Percentiles rank a stretch among this genome's conserved stretches.
Evolutionary conservation across 495 filamentous ascomycete species (phyloP).

Genomic region (Ramalina peruviana): DNA sequence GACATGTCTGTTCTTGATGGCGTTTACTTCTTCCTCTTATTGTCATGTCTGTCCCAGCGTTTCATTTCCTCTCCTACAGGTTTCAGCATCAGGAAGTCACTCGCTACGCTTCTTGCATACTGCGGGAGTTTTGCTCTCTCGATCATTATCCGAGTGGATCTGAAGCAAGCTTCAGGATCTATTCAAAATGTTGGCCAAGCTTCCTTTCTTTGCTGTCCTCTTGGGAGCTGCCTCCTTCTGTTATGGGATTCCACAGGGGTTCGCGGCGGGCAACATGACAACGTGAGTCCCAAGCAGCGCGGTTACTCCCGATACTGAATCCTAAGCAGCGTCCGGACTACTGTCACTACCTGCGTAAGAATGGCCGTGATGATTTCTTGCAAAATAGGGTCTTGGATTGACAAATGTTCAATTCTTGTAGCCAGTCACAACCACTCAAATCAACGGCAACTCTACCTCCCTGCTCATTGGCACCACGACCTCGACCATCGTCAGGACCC

Average conservation of each 20-base stretch:
- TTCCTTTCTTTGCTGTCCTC: conserved; percentile 4
- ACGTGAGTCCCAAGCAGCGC: conserved; percentile 4
- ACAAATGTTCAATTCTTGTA: background rate
- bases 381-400: background rate
- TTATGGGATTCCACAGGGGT: background rate
- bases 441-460: conserved; percentile 3
- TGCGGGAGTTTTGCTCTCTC: background rate
- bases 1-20: no score
- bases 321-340: conserved; percentile 1
- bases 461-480: conserved; percentile 10
- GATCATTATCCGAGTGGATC: background rate
- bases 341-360: conserved; percentile 12
- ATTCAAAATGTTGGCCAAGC: conserved; percentile 6
- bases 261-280: conserved; percentile 3
- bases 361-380: background rate
- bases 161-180: background rate
- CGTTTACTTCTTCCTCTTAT: conserved; percentile 1
- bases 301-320: background rate
- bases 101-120: conserved; percentile 17
- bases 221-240: conserved; percentile 5
- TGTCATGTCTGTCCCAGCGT: background rate
- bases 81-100: conserved; percentile 9
- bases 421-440: conserved; percentile 7
- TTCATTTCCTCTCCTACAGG: background rate
- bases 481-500: conserved; percentile 10